Conservation (phyloP, 1,284 basidiomycete genomes). For the Flammula alnicola region DNA sequence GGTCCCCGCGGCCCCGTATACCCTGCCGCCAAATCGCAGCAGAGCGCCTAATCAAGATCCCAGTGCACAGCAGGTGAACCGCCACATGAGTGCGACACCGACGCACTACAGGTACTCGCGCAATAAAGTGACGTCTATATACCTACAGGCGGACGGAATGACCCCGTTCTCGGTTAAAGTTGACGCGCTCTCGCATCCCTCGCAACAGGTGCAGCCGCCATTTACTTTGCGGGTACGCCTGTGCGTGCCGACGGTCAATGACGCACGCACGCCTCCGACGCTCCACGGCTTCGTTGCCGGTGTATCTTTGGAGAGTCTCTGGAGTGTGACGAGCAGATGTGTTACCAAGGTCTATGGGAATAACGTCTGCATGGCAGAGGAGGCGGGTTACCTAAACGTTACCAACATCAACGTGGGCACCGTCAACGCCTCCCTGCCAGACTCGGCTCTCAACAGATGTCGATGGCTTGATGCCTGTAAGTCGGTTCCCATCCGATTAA, state of each 20-base stretch:
- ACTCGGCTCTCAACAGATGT: constrained; percentile 63
- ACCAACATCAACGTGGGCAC: constrained; percentile 48
- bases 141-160: constrained; percentile 71
- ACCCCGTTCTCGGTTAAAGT: constrained; percentile 59
- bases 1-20: constrained; percentile 18
- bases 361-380: constrained; percentile 52
- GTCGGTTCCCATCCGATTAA: constrained; percentile 18
- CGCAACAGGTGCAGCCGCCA: constrained; percentile 38
- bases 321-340: constrained; percentile 57
- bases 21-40: constrained; percentile 1
- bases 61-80: constrained; percentile 18
- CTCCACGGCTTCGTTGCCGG: constrained; percentile 66
- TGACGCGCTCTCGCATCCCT: constrained; percentile 46
- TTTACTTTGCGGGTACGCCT: constrained; percentile 54
- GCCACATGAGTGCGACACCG: constrained; percentile 27
- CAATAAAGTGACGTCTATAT: constrained; percentile 45
- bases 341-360: constrained; percentile 62
- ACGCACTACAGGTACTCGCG: constrained; percentile 28
- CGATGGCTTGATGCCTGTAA: constrained; percentile 58
- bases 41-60: not conserved
- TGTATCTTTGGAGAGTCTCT: constrained; percentile 57
- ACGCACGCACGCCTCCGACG: constrained; percentile 48
- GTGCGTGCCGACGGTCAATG: constrained; percentile 53
- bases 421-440: constrained; percentile 57
- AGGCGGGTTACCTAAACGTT: constrained; percentile 53